phyloP scores from a whole-genome alignment of 371 early-diverging fungal genomes.

The Mortierella sp. region DNA sequence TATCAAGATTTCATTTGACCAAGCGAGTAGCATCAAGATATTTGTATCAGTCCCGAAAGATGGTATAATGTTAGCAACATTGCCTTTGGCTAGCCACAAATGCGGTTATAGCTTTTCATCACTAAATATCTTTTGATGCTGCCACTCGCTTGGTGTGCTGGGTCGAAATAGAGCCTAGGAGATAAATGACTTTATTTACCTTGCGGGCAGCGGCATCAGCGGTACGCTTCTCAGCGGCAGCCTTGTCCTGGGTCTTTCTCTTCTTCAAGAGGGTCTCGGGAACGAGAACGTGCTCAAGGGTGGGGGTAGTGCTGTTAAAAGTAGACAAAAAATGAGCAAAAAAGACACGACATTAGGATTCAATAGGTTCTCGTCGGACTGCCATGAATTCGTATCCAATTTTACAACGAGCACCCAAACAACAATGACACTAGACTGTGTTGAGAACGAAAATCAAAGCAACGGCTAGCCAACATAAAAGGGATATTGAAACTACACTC shows the following conservation, averaged over 20 bases:
- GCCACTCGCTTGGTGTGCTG: background rate
- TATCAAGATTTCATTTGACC: too few relatives aligned
- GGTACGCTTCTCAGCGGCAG: slow-evolving; percentile 79
- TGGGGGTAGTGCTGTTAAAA: slow-evolving; percentile 61
- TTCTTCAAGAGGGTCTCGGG: slow-evolving; percentile 99
- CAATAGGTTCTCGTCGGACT: slow-evolving; percentile 53
- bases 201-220: slow-evolving; percentile 77
- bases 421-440: background rate
- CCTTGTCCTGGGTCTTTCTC: slow-evolving; percentile 91
- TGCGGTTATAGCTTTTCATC: slow-evolving; percentile 65
- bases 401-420: slow-evolving; percentile 9
- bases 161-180: background rate
- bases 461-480: background rate
- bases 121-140: slow-evolving; percentile 49
- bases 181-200: slow-evolving; percentile 61
- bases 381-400: slow-evolving; percentile 29
- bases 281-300: slow-evolving; percentile 78
- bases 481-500: background rate
- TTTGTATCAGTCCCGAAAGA: slow-evolving; percentile 87
- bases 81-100: slow-evolving; percentile 68
- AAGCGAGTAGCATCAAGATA: slow-evolving; percentile 4
- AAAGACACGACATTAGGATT: slow-evolving; percentile 33
- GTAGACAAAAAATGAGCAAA: slow-evolving; percentile 6
- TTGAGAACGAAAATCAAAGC: background rate
- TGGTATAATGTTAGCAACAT: slow-evolving; percentile 81